Evolutionary conservation across 495 filamentous ascomycete species (phyloP), one percentile per base, ranked within the genome.

Genomic region (Copromyces sp.): DNA sequence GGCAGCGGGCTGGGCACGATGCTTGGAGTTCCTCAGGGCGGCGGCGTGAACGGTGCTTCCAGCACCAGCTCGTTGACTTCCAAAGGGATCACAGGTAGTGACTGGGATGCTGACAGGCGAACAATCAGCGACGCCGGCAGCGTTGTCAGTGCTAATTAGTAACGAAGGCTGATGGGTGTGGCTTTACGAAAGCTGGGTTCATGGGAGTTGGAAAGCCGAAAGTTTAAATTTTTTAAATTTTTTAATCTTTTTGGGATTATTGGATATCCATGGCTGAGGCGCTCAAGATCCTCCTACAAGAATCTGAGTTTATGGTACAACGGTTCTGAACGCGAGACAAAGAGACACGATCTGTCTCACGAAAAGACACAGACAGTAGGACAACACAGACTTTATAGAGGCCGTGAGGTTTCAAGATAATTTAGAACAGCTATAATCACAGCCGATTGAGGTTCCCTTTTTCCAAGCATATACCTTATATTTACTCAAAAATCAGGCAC

Each of bases 1-100:
- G 70, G 76, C 40, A 80, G 78, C 8, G 86, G 86, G 65, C 84
- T 86, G 70, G 82, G 86, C 78, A 78, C 82, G 37, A 84, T 86
- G 68, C 81, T 89, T 16, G 87, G 85, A 69, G 80, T 87, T 24
- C 84, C 87, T 9, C 77, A 81, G 29, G 78, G 79, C 3, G 53
- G 53, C n/a, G 81, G 78, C 20, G 75, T 75, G 69, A 83, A 81
- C 44, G 77, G 78, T 7, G 73, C 75, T 17, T 73, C 69, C 3
- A 70, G 72, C 44, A 70, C 71, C 14, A 69, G 70, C n/a, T 42
- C 73, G n/a, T 24, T 73, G 16, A 70, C 74, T 2, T 17, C 69
- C 16, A 77, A 76, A 35, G 68, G 73, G 16, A 74, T 73, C 24
- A 69, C 38, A 1, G 74, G 76, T 14, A 80, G 75, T 40, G 80